A percentile compares a stretch with the other conserved stretches of the same genome.
Conservation (phyloP, 805 yeast genomes). For the Candida schatavii region DNA sequence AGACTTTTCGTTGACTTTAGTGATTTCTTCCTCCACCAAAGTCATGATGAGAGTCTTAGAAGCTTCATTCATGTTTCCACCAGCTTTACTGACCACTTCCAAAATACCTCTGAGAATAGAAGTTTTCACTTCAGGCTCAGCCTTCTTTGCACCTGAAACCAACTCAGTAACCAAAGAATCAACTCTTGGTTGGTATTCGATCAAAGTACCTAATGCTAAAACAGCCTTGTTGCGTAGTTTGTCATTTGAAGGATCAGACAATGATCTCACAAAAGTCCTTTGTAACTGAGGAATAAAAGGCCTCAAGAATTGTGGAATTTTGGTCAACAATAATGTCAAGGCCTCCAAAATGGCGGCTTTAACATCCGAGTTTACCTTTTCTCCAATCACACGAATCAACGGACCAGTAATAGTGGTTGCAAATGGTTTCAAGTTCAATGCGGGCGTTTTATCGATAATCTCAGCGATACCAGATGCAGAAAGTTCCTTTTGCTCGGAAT, state of each 20-base stretch:
- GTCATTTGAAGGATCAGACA: constrained; percentile 75
- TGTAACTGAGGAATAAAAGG: constrained; percentile 98
- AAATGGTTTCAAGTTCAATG: constrained; percentile 76
- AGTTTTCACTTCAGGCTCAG: constrained; percentile 70
- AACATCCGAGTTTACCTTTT: constrained; percentile 84
- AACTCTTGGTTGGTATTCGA: constrained; percentile 86
- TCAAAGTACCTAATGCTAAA: constrained; percentile 80
- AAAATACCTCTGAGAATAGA: constrained; percentile 83
- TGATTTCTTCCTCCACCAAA: constrained; percentile 70
- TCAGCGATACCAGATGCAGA: constrained; percentile 90
- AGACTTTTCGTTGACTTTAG: constrained; percentile 50
- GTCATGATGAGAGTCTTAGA: constrained; percentile 68
- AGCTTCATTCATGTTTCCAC: constrained; percentile 68
- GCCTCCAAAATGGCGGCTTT: constrained; percentile 93
- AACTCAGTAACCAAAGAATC: constrained; percentile 89
- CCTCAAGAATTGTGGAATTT: constrained; percentile 86
- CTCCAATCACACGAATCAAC: constrained; percentile 95
- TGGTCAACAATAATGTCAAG: constrained; percentile 68
- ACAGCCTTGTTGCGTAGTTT: constrained; percentile 81
- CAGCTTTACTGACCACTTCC: constrained; percentile 80
- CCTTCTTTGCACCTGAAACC: constrained; percentile 66
- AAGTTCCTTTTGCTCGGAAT: constrained; percentile 73
- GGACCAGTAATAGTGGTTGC: constrained; percentile 97
- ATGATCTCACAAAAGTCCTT: constrained; percentile 90
- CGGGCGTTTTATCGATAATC: constrained; percentile 79